These are phyloP conservation scores for Rhizopus microsporus DNA, from an alignment of 371 early-diverging fungal species.

Conservation along the genomic window DNA sequence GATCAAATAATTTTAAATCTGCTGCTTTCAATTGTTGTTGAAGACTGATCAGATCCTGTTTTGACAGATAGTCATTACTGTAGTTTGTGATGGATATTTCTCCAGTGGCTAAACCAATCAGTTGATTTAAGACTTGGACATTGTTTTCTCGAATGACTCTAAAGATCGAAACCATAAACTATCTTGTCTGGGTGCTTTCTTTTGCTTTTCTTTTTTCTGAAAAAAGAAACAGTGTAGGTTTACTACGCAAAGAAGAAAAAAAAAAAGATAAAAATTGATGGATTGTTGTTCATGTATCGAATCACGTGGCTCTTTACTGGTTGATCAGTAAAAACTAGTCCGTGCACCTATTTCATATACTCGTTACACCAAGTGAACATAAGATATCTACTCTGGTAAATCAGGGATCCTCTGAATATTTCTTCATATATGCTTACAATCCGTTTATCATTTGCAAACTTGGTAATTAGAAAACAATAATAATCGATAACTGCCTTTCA, in stretches of 20 bases:
- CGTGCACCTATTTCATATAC: too few relatives aligned
- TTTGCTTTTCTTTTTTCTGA: background rate
- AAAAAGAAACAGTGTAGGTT: background rate
- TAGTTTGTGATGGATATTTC: slow-evolving; percentile 4
- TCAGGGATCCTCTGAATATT: too few relatives aligned
- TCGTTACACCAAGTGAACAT: too few relatives aligned
- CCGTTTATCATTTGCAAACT: too few relatives aligned
- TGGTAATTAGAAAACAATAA: too few relatives aligned
- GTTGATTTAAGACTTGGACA: slow-evolving; percentile 38
- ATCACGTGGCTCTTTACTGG: too few relatives aligned
- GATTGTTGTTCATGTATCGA: background rate
- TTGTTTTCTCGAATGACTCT: slow-evolving; percentile 49
- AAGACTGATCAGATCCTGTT: slow-evolving; percentile 22
- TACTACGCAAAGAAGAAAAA: slow-evolving; percentile 1
- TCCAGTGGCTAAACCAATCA: slow-evolving; percentile 26
- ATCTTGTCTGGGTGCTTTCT: background rate
- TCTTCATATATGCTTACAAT: too few relatives aligned
- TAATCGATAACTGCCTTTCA: too few relatives aligned
- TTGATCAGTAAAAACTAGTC: too few relatives aligned
- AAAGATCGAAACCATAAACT: slow-evolving; percentile 45
- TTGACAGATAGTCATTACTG: slow-evolving; percentile 11
- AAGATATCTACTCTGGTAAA: too few relatives aligned
- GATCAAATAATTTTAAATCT: slow-evolving; percentile 31
- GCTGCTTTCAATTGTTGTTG: slow-evolving; percentile 18
- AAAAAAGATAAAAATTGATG: background rate